Base-by-base conservation (phyloP, 169 alveolate species). In the Eimeria necatrix region DNA sequence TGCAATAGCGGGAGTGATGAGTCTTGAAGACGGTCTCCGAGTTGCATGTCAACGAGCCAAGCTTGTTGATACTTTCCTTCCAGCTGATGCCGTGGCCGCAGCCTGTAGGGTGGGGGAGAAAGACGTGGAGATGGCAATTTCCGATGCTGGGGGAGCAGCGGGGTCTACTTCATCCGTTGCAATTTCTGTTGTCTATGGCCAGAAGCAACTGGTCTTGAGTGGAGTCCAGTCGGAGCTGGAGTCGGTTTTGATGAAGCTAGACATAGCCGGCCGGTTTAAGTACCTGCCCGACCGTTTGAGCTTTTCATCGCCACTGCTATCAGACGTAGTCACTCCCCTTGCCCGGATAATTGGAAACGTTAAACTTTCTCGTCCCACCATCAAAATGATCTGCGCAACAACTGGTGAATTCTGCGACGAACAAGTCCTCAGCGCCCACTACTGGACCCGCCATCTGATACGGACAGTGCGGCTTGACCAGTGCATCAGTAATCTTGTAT, bases 111-210 rank as follows among this genome's bases (percentile, higher is more conserved):
- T 89, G 4, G 90, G 96, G 9, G 96, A 87, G 41, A 97, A 97
- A 52, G 97, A 97, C 87, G 97, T 94, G 24, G 98, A 97, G 53
- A 90, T 97, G 96, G 97, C 97, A 9, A 68, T 97, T 51, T 97
- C 98, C n/a, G 98, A 97, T 52, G 78, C 96, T 52, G 97, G 97
- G 46, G 91, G 91, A 26, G 91, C 76, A 56, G 95, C 96, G 0
- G 96, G 93, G 61, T 59, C 91, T n/a, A 64, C 94, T 52, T 73
- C 70, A 49, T 83, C 92, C 7, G 95, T 96, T 41, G 91, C 94
- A 9, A 49, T 97, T 51, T 87, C 96, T 49, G 88, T 95, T n/a
- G 90, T 95, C 90, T 84, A 95, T 61, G 97, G 97, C 22, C 91
- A 91, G 59, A 93, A 95, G 80, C 87, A 87, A 18, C 80, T 95